These are phyloP conservation scores for Monotropa hypopitys DNA, from an alignment of 179 eudicot species.

Conservation along the genomic window DNA sequence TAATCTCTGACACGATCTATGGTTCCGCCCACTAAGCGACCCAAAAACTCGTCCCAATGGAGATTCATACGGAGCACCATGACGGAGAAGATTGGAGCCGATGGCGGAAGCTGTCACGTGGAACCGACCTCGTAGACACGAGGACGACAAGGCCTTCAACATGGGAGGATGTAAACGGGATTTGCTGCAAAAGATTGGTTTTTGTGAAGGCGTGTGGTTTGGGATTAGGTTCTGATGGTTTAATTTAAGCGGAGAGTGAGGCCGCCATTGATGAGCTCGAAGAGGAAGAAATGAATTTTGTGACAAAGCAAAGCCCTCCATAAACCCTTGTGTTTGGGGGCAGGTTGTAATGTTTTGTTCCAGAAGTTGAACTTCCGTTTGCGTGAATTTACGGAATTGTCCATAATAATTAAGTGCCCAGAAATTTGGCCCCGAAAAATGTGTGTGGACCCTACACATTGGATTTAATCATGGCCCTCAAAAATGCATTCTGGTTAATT, in stretches of 20 bases:
- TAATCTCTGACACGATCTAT: slow-evolving; percentile 21
- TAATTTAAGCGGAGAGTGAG: neutral
- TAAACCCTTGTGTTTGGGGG: slow-evolving; percentile 20
- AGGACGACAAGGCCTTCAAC: slow-evolving; percentile 50
- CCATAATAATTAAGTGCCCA: too few relatives aligned
- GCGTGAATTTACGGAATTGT: neutral
- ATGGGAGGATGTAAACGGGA: slow-evolving; percentile 9
- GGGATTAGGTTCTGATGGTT: neutral
- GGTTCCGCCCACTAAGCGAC: slow-evolving; percentile 30
- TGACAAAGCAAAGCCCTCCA: slow-evolving; percentile 22
- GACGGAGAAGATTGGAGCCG: slow-evolving; percentile 21
- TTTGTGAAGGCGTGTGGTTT: neutral
- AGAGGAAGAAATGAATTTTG: neutral
- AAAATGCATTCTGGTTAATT: too few relatives aligned
- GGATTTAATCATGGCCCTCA: too few relatives aligned
- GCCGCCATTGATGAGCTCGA: slow-evolving; percentile 10
- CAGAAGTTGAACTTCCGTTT: neutral
- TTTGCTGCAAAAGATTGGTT: neutral
- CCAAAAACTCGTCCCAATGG: slow-evolving; percentile 39
- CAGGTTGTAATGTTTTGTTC: neutral
- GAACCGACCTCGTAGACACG: slow-evolving; percentile 24
- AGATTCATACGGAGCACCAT: slow-evolving; percentile 18
- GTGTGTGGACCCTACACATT: too few relatives aligned
- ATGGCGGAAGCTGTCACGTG: slow-evolving; percentile 10
- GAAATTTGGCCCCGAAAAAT: too few relatives aligned